phyloP scores from a whole-genome alignment of 2,329 filamentous ascomycete genomes.

The Nigrospora sphaerica region DNA sequence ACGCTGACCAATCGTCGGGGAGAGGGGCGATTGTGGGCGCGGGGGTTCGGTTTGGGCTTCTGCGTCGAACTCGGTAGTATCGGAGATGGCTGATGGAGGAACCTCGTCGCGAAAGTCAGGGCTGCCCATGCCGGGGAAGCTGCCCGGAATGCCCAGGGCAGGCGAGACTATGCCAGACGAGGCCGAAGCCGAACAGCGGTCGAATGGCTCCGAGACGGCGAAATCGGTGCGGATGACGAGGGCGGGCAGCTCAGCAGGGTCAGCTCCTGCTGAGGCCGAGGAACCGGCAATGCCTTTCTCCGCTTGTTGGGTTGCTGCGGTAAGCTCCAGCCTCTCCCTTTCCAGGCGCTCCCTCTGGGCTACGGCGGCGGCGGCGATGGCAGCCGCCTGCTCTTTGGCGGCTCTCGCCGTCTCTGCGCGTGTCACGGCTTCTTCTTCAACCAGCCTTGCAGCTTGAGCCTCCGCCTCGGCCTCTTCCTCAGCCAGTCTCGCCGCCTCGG shows the following conservation, averaged over 20 bases:
- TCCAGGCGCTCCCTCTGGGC: background rate
- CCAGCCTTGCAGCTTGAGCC: background rate
- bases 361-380: background rate
- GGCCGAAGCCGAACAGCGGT: too few species aligned
- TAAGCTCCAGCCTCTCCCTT: background rate
- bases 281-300: slow-evolving; percentile 2
- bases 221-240: slow-evolving; percentile 14
- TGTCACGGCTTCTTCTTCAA: slow-evolving; percentile 15
- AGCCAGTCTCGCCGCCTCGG: slow-evolving; percentile 2
- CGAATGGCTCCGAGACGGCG: background rate
- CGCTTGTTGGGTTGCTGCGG: background rate
- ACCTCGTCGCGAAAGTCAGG: slow-evolving; percentile 35
- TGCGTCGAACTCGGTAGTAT: slow-evolving; percentile 64
- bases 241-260: background rate
- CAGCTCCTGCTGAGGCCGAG: background rate
- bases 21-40: slow-evolving; percentile 18
- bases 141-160: slow-evolving; percentile 58
- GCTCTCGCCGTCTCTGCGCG: slow-evolving; percentile 16
- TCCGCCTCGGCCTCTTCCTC: slow-evolving; percentile 5
- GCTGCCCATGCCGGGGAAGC: slow-evolving; percentile 41
- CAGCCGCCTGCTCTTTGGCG: background rate
- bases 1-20: background rate
- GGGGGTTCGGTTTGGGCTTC: slow-evolving; percentile 58
- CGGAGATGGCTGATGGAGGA: slow-evolving; percentile 53
- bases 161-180: slow-evolving; percentile 45